A percentile compares a stretch with the other conserved stretches of the same genome.
Evolutionary conservation across 352 stramenopile species (phyloP).

Genomic region (Lagenidium giganteum): DNA sequence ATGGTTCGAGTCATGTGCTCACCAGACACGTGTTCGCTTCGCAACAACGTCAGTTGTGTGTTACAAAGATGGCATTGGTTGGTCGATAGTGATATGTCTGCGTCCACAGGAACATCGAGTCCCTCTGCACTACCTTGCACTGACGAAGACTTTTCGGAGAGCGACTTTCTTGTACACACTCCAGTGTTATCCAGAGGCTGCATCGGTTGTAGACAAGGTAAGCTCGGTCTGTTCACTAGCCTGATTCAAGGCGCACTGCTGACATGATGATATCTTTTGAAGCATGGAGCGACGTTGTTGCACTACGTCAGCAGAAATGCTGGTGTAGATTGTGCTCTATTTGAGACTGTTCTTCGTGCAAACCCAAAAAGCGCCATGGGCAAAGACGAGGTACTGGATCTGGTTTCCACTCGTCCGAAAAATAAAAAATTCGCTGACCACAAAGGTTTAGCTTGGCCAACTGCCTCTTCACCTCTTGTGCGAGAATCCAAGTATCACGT

Average conservation of each 20-base stretch:
- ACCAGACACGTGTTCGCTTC: constrained; percentile 23
- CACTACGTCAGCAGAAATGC: constrained; percentile 57
- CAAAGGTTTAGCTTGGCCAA: no score
- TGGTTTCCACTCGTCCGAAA: no score
- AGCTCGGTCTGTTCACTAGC: background rate
- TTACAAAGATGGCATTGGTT: background rate
- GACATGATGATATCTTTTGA: no score
- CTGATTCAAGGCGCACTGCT: no score
- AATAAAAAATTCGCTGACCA: constrained; percentile 24
- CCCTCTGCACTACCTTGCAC: constrained; percentile 40
- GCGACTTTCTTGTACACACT: constrained; percentile 33
- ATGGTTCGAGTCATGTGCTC: constrained; percentile 31
- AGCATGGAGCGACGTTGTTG: constrained; percentile 42
- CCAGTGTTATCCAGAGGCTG: constrained; percentile 21
- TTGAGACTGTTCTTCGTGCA: no score
- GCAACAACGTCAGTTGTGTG: constrained; percentile 26
- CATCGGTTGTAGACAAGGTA: constrained; percentile 32
- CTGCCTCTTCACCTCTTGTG: constrained; percentile 54
- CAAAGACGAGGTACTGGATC: no score
- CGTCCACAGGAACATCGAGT: constrained; percentile 26
- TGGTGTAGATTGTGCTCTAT: no score
- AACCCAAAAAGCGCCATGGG: no score
- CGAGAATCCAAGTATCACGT: constrained; percentile 26
- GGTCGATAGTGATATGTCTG: background rate
- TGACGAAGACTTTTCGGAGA: constrained; percentile 19